Percentiles rank a stretch among this genome's conserved stretches.
phyloP scores from a whole-genome alignment of 2,329 filamentous ascomycete genomes.

The Madurella mycetomatis region DNA sequence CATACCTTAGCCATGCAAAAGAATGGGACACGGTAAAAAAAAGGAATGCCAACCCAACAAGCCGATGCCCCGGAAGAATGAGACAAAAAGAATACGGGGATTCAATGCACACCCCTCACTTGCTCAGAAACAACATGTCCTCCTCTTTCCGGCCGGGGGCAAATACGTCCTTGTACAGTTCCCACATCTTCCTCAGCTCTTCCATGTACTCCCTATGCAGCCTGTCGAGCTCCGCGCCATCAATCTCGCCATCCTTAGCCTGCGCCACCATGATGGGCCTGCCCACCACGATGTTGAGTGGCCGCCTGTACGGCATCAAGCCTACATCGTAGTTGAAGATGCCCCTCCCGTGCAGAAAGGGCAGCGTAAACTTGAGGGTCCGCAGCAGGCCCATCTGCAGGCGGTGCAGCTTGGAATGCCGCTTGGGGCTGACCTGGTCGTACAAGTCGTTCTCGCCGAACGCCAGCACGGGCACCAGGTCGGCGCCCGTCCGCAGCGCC shows the following conservation, averaged over 20 bases:
- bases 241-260: slow-evolving; percentile 48
- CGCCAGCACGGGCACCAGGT: slow-evolving; percentile 83
- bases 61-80: too few relatives aligned
- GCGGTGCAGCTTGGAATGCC: slow-evolving; percentile 74
- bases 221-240: slow-evolving; percentile 71
- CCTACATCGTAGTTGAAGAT: slow-evolving; percentile 98
- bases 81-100: background rate
- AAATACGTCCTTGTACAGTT: slow-evolving; percentile 74
- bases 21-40: too few relatives aligned
- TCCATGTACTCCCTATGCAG: slow-evolving; percentile 74
- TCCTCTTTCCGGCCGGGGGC: slow-evolving; percentile 51
- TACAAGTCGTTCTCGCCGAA: slow-evolving; percentile 98
- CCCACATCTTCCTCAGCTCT: slow-evolving; percentile 70
- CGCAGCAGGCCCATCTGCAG: slow-evolving; percentile 81
- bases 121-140: slow-evolving; percentile 60
- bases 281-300: slow-evolving; percentile 86
- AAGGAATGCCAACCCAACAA: too few relatives aligned
- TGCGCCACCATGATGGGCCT: slow-evolving; percentile 68
- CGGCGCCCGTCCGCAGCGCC: slow-evolving; percentile 85
- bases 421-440: slow-evolving; percentile 74
- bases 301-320: slow-evolving; percentile 85
- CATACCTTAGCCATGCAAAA: too few relatives aligned
- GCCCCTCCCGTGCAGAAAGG: slow-evolving; percentile 82
- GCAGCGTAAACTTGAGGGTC: slow-evolving; percentile 85
- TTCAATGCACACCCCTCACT: background rate